Evolutionary conservation across 2,329 filamentous ascomycete genomes (phyloP), one percentile per base, ranked within the genome.

Genomic region (Sporothrix inflata): DNA sequence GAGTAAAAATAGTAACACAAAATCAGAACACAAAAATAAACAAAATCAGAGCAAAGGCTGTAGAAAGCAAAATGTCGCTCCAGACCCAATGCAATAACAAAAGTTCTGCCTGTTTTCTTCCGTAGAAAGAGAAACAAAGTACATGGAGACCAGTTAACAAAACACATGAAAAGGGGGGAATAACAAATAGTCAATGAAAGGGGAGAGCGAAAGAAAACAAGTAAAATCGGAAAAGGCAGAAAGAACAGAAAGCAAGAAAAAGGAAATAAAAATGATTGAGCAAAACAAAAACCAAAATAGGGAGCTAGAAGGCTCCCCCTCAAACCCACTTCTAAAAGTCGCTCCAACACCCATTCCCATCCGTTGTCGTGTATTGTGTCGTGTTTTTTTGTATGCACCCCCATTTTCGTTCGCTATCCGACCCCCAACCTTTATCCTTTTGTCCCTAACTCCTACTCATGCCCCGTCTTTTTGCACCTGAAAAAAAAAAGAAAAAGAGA

Each of bases 121-220:
- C 30, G 27, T 16, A 34, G 14, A n/a, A 3, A 45, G 38, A 45
- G 21, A 21, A 45, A 27, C 38, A 65, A 65, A 42, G 60, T 65
- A 45, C n/a, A 8, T 42, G 19, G 38, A 42, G 27, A 45, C 14
- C 34, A 24, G 27, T 24, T 34, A 51, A 51, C n/a, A 69, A 45
- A 47, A 55, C 21, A 47, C 4, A 21, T 68, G 30, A 42, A 45
- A 73, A 60, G 74, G 2, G 19, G 40, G 19, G 34, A 67, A 69
- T 24, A 9, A 60, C 9, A 47, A 66, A 51, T 53, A 57, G 3
- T 19, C 53, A 38, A 66, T 30, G 21, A n/a, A n/a, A 51, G 53
- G 21, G 19, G 49, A 75, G 72, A 71, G 70, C 70, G 71, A 74
- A 73, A 72, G 73, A 51, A 45, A 42, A 67, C 60, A 71, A 71